Conservation (phyloP, 306 rosid genomes). For the barrel medic (Medicago truncatula) region MtrunA17r5.0-ANR NC_053049.1:13936001-13936500, state of each 20-base stretch:
- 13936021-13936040: background rate
- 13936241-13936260: background rate
- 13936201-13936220: background rate
- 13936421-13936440: conserved; percentile 86
- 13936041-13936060: conserved; percentile 1
- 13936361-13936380: conserved; percentile 63
- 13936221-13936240: background rate
- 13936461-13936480: conserved; percentile 79
- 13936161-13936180: conserved; percentile 5
- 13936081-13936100: conserved; percentile 6
- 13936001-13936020: too few species aligned
- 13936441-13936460: conserved; percentile 94
- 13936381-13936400: conserved; percentile 69
- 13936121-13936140: conserved; percentile 7
- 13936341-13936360: conserved; percentile 76
- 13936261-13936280: background rate
- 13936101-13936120: background rate
- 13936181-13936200: conserved; percentile 9
- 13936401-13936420: conserved; percentile 58
- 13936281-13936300: conserved; percentile 38
- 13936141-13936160: conserved; percentile 19
- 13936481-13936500: conserved; percentile 27
- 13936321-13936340: conserved; percentile 54
- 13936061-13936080: background rate
- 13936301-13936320: conserved; percentile 58